Evolutionary conservation across 1,284 basidiomycete genomes (phyloP).

Genomic region (Cutaneotrichosporon cutaneum): DNA sequence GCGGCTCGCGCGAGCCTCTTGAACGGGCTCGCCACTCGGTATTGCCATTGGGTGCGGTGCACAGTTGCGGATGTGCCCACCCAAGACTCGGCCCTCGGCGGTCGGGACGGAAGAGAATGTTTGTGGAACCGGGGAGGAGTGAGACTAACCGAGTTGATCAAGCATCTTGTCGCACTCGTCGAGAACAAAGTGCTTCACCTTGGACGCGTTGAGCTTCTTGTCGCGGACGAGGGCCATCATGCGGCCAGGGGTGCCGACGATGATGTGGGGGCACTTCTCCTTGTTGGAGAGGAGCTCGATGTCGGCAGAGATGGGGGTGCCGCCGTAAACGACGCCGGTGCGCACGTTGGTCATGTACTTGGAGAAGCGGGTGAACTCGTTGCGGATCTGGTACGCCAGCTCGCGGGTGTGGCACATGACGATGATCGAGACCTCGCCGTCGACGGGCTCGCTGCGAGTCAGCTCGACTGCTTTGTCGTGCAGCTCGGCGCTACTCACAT

Average conservation of each 20-base stretch:
- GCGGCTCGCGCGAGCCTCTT: background rate
- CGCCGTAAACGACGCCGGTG: conserved; percentile 96
- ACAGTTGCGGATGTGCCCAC: background rate
- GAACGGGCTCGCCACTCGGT: conserved; percentile 1
- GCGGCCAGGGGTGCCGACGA: conserved; percentile 96
- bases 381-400: conserved; percentile 99
- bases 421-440: conserved; percentile 95
- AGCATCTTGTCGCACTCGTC: conserved; percentile 99
- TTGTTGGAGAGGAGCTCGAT: conserved; percentile 93
- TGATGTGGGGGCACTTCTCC: conserved; percentile 95
- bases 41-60: background rate
- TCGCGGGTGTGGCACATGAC: conserved; percentile 99
- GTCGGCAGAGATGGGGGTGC: conserved; percentile 92
- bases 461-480: conserved; percentile 2
- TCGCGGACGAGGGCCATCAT: conserved; percentile 89
- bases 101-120: conserved; percentile 14
- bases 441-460: conserved; percentile 72
- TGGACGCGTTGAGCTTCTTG: conserved; percentile 86
- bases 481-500: conserved; percentile 54
- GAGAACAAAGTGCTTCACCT: conserved; percentile 98
- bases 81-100: conserved; percentile 8
- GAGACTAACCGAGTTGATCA: conserved; percentile 97
- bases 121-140: conserved; percentile 10
- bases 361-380: conserved; percentile 98
- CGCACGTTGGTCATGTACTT: conserved; percentile 99